Evolutionary conservation across 2,329 filamentous ascomycete species (phyloP).

Genomic region (Diaporthe sp.): DNA sequence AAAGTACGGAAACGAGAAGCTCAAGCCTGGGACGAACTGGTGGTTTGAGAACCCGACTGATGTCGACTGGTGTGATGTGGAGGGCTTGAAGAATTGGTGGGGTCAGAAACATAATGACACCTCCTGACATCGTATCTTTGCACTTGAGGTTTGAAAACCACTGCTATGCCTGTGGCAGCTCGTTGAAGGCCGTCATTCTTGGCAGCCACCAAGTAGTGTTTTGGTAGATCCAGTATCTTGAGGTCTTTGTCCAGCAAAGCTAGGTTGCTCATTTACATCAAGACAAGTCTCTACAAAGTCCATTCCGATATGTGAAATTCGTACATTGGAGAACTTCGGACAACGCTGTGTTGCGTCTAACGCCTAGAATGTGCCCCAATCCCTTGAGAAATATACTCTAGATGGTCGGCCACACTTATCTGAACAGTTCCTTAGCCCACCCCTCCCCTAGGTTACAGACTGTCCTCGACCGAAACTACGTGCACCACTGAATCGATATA

Average conservation of each 20-base stretch:
- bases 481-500: conserved; percentile 46
- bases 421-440: neutral
- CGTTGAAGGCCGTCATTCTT: neutral
- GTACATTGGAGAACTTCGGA: neutral
- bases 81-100: conserved; percentile 62
- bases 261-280: neutral
- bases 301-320: neutral
- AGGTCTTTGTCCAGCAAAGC: neutral
- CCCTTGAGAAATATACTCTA: neutral
- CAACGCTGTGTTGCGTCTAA: neutral
- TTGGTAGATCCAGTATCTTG: neutral
- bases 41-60: conserved; percentile 64
- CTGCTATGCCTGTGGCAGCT: neutral
- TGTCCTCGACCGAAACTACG: conserved; percentile 29
- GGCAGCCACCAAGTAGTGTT: neutral
- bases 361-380: neutral
- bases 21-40: conserved; percentile 53
- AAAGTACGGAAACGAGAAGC: conserved; percentile 56
- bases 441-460: neutral
- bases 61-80: conserved; percentile 64
- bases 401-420: neutral
- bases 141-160: neutral
- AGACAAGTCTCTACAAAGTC: neutral
- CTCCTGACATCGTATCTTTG: neutral
- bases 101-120: neutral